A percentile compares a stretch with the other conserved stretches of the same genome.
Evolutionary conservation across 176 grass and related monocot species (phyloP).

Genomic region (Oryza coarctata): DNA sequence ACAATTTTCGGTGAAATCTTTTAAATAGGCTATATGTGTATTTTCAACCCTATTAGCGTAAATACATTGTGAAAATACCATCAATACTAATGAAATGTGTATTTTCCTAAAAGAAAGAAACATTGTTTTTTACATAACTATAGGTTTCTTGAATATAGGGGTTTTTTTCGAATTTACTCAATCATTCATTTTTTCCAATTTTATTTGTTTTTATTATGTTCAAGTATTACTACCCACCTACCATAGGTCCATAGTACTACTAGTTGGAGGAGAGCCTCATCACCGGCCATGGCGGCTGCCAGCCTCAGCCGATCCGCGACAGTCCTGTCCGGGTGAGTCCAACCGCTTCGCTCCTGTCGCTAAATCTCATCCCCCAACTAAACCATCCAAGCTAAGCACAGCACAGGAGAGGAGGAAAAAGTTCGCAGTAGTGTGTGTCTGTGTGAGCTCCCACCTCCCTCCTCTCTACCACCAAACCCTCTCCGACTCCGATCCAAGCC

Average conservation of each 20-base stretch:
- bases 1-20: neutral
- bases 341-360: conserved; percentile 30
- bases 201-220: neutral
- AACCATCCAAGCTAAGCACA: conserved; percentile 27
- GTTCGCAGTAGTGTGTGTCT: neutral
- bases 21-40: neutral
- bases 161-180: too few species aligned
- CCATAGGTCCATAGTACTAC: neutral
- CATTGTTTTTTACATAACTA: too few species aligned
- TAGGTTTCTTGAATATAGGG: too few species aligned
- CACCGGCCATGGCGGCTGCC: conserved; percentile 20
- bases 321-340: conserved; percentile 43
- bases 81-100: too few species aligned
- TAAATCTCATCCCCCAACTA: conserved; percentile 31
- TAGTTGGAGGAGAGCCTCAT: neutral
- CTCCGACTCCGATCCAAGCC: conserved; percentile 57
- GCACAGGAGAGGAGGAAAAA: neutral
- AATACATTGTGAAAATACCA: too few species aligned
- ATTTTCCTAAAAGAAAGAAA: too few species aligned
- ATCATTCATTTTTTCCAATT: too few species aligned
- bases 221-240: neutral
- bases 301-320: conserved; percentile 54
- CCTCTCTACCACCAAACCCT: conserved; percentile 37
- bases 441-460: conserved; percentile 39
- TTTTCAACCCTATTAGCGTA: too few species aligned